phyloP scores from a whole-genome alignment of 1,139 yeast species.

The Taphrina flavorubra region DNA sequence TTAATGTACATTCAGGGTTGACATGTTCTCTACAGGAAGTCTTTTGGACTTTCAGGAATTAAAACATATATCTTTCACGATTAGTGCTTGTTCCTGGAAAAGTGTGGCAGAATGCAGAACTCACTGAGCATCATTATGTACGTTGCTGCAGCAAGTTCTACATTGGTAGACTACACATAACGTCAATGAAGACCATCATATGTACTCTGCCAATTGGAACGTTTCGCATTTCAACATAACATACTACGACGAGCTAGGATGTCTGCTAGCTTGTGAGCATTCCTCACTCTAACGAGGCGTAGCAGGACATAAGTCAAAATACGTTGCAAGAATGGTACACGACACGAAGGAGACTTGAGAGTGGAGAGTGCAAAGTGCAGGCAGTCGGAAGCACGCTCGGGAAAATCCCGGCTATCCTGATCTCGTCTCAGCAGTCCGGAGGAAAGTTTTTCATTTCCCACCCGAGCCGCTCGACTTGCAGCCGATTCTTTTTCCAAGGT shows the following conservation, averaged over 20 bases:
- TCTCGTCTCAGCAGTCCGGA: conserved; percentile 9
- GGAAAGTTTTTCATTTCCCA: conserved; percentile 21
- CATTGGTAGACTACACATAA: too few relatives aligned
- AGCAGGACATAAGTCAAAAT: too few relatives aligned
- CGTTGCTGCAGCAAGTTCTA: background rate
- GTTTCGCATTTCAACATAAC: too few relatives aligned
- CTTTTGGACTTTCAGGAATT: conserved; percentile 25
- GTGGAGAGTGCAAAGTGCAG: too few relatives aligned
- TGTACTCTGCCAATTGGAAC: too few relatives aligned
- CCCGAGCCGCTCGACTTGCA: conserved; percentile 6
- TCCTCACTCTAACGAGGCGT: too few relatives aligned
- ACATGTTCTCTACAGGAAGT: conserved; percentile 33
- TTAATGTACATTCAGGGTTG: conserved; percentile 26
- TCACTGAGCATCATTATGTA: conserved; percentile 35
- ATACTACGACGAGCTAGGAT: too few relatives aligned
- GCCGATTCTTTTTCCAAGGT: conserved; percentile 11
- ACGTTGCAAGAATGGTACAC: too few relatives aligned
- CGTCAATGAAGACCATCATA: too few relatives aligned
- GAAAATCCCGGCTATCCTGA: background rate
- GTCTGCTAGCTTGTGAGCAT: too few relatives aligned
- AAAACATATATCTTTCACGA: conserved; percentile 23
- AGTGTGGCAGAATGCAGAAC: background rate
- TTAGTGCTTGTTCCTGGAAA: background rate
- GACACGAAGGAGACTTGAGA: too few relatives aligned
- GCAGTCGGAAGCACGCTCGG: background rate